phyloP scores from a whole-genome alignment of 306 rosid species.

The Vicia villosa region DNA sequence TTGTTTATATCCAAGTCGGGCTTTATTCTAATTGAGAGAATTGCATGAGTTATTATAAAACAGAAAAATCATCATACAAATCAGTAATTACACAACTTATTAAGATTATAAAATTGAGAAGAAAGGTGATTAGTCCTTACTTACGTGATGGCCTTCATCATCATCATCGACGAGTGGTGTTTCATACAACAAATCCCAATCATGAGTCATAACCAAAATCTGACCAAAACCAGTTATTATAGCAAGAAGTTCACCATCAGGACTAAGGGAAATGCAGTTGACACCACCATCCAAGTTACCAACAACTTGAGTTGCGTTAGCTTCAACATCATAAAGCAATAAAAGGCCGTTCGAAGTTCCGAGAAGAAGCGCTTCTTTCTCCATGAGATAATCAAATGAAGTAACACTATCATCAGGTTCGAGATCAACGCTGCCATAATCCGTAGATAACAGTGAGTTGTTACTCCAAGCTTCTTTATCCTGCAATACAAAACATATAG shows the following conservation, averaged over 20 bases:
- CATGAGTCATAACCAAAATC: conserved; percentile 81
- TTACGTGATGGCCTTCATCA: conserved; percentile 56
- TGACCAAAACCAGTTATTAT: conserved; percentile 63
- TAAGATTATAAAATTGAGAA: conserved; percentile 4
- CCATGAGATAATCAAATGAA: conserved; percentile 82
- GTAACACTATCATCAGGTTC: conserved; percentile 69
- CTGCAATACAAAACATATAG: conserved; percentile 38
- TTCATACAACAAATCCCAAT: conserved; percentile 92
- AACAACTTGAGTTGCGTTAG: conserved; percentile 58
- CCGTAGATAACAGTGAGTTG: conserved; percentile 39
- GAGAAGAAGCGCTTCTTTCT: conserved; percentile 83
- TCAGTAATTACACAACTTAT: too few relatives aligned
- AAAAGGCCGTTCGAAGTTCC: conserved; percentile 75
- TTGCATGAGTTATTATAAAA: too few relatives aligned
- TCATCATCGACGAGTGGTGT: conserved; percentile 48
- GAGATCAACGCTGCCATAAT: conserved; percentile 57
- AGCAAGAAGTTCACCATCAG: conserved; percentile 85
- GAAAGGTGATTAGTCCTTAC: conserved; percentile 76
- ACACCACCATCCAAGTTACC: conserved; percentile 89
- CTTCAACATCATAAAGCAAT: conserved; percentile 64
- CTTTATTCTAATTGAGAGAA: too few relatives aligned
- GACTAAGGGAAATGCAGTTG: conserved; percentile 75
- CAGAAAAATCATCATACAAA: not conserved
- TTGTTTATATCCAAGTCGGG: too few relatives aligned
- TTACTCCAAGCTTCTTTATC: conserved; percentile 59